Conservation (phyloP, 768 basidiomycete species). For the Amanita polypyramis region DNA sequence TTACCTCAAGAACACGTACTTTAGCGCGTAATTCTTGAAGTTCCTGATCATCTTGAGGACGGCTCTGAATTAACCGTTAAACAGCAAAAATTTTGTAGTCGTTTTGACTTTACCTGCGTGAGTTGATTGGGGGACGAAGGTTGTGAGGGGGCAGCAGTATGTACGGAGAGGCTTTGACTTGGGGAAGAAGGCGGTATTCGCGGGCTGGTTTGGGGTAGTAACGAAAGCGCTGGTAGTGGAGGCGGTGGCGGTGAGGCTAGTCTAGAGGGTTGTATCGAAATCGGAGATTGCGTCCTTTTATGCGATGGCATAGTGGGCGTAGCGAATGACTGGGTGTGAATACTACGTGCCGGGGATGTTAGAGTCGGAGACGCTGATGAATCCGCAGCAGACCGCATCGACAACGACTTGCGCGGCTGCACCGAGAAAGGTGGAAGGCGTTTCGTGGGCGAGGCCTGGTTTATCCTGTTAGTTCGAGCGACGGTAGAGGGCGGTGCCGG, state of each 20-base stretch:
- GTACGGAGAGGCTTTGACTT: background rate
- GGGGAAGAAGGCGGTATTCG: slow-evolving; percentile 4
- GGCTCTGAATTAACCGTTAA: slow-evolving; percentile 9
- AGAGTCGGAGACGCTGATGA: slow-evolving; percentile 21
- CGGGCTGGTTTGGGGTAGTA: slow-evolving; percentile 7
- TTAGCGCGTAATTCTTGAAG: slow-evolving; percentile 77
- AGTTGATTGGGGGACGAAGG: slow-evolving; percentile 1
- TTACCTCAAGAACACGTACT: slow-evolving; percentile 75
- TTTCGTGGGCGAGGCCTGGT: slow-evolving; percentile 47
- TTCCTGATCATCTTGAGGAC: slow-evolving; percentile 43
- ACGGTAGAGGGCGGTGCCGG: slow-evolving; percentile 18
- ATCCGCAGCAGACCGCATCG: slow-evolving; percentile 32
- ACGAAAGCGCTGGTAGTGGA: slow-evolving; percentile 18
- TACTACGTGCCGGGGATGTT: slow-evolving; percentile 15
- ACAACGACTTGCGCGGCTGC: slow-evolving; percentile 40
- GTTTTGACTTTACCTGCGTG: background rate
- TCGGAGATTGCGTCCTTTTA: slow-evolving; percentile 28
- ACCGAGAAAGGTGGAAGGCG: slow-evolving; percentile 34
- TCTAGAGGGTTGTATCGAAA: slow-evolving; percentile 24
- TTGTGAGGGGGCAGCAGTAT: background rate
- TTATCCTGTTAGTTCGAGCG: slow-evolving; percentile 16
- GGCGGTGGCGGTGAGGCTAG: slow-evolving; percentile 18
- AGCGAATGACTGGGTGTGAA: slow-evolving; percentile 12
- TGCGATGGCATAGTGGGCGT: slow-evolving; percentile 14
- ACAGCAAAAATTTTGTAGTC: background rate